Evolutionary conservation across 257 asterid genomes (phyloP).

Genomic region (Primulina eburnea): DNA sequence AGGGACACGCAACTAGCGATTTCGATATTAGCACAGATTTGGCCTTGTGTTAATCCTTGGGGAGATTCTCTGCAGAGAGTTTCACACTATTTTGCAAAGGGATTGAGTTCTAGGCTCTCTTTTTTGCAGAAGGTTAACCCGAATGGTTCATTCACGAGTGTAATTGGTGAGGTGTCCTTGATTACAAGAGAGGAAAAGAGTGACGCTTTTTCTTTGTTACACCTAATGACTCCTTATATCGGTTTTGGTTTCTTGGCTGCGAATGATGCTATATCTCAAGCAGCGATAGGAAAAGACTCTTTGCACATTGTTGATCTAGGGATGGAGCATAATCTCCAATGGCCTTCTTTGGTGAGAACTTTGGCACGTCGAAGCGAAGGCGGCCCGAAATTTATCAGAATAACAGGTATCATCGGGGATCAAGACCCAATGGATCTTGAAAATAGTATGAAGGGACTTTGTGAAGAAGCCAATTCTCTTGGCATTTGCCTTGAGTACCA

Average conservation of each 20-base stretch:
- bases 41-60: conserved; percentile 41
- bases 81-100: conserved; percentile 48
- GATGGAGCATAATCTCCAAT: conserved; percentile 48
- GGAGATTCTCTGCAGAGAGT: conserved; percentile 61
- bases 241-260: conserved; percentile 53
- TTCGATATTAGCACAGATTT: conserved; percentile 43
- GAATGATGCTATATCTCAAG: conserved; percentile 52
- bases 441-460: conserved; percentile 25
- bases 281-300: conserved; percentile 33
- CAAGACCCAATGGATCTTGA: conserved; percentile 32
- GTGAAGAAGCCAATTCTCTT: conserved; percentile 34
- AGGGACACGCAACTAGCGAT: conserved; percentile 47
- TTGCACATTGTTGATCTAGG: conserved; percentile 60
- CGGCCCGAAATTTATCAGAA: conserved; percentile 37
- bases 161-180: conserved; percentile 18
- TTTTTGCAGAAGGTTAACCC: conserved; percentile 36
- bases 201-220: conserved; percentile 44
- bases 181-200: conserved; percentile 30
- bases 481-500: conserved; percentile 35
- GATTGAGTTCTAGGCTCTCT: conserved; percentile 38
- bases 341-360: conserved; percentile 42
- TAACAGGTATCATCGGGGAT: conserved; percentile 47
- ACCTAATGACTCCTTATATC: conserved; percentile 49
- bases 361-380: conserved; percentile 32
- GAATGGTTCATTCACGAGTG: conserved; percentile 30